Conservation (phyloP, 768 basidiomycete species). For the Chiua virens region DNA sequence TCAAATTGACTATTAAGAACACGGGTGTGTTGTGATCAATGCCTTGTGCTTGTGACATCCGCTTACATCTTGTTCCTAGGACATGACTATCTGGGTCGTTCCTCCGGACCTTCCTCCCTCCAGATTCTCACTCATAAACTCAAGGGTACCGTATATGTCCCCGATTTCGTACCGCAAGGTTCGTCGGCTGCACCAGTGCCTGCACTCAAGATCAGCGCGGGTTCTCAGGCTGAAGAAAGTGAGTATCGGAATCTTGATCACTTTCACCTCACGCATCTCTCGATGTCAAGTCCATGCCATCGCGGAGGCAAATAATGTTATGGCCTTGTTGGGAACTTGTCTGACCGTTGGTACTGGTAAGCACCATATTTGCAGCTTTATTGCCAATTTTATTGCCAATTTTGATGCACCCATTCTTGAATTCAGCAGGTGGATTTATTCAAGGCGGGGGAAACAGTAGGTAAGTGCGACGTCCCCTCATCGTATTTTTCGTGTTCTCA, state of each 20-base stretch:
- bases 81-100: constrained; percentile 20
- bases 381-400: background rate
- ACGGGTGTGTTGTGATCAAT: constrained; percentile 7
- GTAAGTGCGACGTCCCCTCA: background rate
- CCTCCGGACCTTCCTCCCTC: constrained; percentile 16
- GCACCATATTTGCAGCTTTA: background rate
- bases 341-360: constrained; percentile 18
- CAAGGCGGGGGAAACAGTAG: constrained; percentile 48
- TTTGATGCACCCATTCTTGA: background rate
- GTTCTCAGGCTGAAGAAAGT: constrained; percentile 13
- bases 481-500: background rate
- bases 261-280: too few species aligned
- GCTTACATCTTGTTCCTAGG: background rate
- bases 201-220: constrained; percentile 14
- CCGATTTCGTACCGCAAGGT: constrained; percentile 18
- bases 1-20: constrained; percentile 21
- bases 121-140: constrained; percentile 18
- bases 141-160: constrained; percentile 1
- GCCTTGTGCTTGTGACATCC: too few species aligned
- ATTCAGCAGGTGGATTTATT: constrained; percentile 41
- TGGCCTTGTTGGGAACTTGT: constrained; percentile 17
- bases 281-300: constrained; percentile 4
- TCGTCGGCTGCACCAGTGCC: constrained; percentile 9
- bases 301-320: constrained; percentile 11
- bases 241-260: background rate